Base-by-base conservation (phyloP, 202 grass and related monocot species). In the Setaria italica region DNA sequence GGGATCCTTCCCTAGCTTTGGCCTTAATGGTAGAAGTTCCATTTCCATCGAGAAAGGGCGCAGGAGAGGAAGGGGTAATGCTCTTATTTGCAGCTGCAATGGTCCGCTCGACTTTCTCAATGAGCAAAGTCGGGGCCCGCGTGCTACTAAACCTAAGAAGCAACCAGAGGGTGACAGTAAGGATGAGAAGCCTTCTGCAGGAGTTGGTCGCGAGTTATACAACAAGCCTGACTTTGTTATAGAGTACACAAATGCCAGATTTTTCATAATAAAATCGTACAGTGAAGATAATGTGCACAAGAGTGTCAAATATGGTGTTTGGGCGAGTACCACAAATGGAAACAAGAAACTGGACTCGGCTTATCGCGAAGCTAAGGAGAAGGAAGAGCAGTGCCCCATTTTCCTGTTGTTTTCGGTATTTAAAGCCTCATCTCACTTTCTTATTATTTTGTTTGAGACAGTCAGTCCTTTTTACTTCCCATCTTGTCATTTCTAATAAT, bases 281-380 rank as follows among this genome's bases (percentile, higher is more conserved):
- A 99, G 91, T 16, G 97, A 99, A 86, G 97, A 99, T 82, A 99
- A 99, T 92, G 94, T 99, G 72, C 97, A 99, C 67, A 99, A 99
- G 82, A 96, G 93, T 77, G 92, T 99, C 54, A 99, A 99, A 77
- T 99, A 99, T 89, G 85, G 88, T 86, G 93, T 99, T 88, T 99
- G 93, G 97, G 97, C 97, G 75, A 99, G 97, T 87, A 99, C 97
- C 41, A 85, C 94, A 47, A 99, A 96, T 76, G 97, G 97, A 72
- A 99, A 99, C 84, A 92, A 92, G 82, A 99, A 99, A 88, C 82
- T 99, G 37, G 94, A 99, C 60, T 83, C 82, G 51, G 88, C 94
- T 9, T 99, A 94, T 71, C 83, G 14, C 85, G 97, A 94, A 85
- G 86, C 83, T 17, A 91, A 85, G 70, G 87, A 91, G 77, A 99